These are phyloP conservation scores for Gnaphalium uliginosum DNA, from an alignment of 129 eudicot species.

Conservation along the genomic window DNA sequence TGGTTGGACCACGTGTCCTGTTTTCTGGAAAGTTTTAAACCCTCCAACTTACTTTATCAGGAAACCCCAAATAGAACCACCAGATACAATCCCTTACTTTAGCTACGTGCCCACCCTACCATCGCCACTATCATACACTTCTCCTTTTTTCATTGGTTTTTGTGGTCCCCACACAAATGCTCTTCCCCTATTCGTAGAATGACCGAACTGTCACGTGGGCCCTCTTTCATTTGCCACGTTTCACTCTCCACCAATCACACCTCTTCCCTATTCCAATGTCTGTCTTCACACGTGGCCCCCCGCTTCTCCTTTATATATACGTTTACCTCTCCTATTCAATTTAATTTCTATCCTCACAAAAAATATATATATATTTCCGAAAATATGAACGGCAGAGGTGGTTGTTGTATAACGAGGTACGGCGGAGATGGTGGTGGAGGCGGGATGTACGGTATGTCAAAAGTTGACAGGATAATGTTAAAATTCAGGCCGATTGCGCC, in stretches of 20 bases:
- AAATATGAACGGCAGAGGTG: conserved; percentile 53
- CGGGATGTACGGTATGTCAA: conserved; percentile 44
- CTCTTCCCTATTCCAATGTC: conserved; percentile 28
- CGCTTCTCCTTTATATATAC: conserved; percentile 30
- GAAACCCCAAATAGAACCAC: conserved; percentile 3
- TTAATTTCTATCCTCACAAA: background rate
- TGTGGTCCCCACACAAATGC: conserved; percentile 32
- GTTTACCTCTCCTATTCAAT: background rate
- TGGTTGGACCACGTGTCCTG: conserved; percentile 43
- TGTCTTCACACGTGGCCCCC: conserved; percentile 44
- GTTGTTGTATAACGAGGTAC: conserved; percentile 72
- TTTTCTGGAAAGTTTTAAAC: conserved; percentile 32
- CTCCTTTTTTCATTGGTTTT: conserved; percentile 35
- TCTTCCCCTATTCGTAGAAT: conserved; percentile 1
- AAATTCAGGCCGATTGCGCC: conserved; percentile 87
- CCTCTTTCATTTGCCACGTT: conserved; percentile 40
- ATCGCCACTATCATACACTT: conserved; percentile 38
- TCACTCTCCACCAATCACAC: conserved; percentile 42
- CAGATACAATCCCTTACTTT: background rate
- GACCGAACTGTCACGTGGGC: conserved; percentile 35
- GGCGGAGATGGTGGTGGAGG: conserved; percentile 25
- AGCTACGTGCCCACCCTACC: conserved; percentile 47
- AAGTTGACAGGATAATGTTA: conserved; percentile 69
- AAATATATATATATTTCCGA: background rate
- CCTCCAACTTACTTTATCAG: conserved; percentile 33